Conservation (phyloP, 2,329 filamentous ascomycete species). For the Hortaea sp. region DNA sequence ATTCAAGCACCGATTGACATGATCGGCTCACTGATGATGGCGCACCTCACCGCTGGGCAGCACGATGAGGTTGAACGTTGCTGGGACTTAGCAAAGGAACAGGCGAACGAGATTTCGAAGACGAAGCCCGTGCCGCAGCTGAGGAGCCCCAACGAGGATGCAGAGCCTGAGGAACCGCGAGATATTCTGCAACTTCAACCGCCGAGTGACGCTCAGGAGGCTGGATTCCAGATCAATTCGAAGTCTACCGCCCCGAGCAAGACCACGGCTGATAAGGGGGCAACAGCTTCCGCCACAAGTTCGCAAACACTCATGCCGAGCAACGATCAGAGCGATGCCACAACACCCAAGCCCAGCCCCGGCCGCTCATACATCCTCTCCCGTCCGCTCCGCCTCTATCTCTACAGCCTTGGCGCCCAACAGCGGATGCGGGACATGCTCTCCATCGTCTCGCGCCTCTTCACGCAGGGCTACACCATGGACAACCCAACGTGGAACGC, state of each 20-base stretch:
- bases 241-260: not conserved
- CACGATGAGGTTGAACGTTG: slow-evolving; percentile 52
- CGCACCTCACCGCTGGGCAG: slow-evolving; percentile 48
- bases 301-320: not conserved
- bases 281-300: not conserved
- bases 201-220: slow-evolving; percentile 3
- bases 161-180: not conserved
- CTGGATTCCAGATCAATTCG: slow-evolving; percentile 1
- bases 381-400: slow-evolving; percentile 40
- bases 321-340: not conserved
- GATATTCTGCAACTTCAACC: slow-evolving; percentile 3
- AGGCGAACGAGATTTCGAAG: slow-evolving; percentile 33
- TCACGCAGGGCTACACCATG: slow-evolving; percentile 58
- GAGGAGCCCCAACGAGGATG: not conserved
- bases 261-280: not conserved
- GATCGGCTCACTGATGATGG: slow-evolving; percentile 54
- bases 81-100: slow-evolving; percentile 54
- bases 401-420: slow-evolving; percentile 42
- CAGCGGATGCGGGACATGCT: slow-evolving; percentile 33
- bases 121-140: slow-evolving; percentile 11
- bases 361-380: slow-evolving; percentile 26
- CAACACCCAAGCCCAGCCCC: slow-evolving; percentile 1
- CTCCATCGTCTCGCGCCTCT: slow-evolving; percentile 45
- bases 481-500: slow-evolving; percentile 74
- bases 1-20: slow-evolving; percentile 7